Percentiles rank a stretch among this genome's conserved stretches.
Evolutionary conservation across 2,329 filamentous ascomycete genomes (phyloP).

Genomic region (Davidsoniella eucalypti): DNA sequence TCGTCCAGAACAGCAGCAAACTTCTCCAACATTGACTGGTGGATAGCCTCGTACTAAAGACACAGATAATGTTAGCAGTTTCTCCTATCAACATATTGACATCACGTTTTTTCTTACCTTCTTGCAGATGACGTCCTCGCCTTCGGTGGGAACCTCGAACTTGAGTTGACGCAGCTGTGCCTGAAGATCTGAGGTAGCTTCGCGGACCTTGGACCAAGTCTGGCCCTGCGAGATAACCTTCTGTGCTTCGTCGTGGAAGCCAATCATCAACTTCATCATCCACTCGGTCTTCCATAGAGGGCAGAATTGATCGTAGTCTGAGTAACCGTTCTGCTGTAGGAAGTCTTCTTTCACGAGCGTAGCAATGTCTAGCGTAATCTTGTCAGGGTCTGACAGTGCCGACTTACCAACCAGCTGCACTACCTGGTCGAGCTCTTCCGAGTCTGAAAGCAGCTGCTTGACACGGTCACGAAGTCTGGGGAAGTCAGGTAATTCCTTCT

Average conservation of each 20-base stretch:
- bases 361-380: conserved; percentile 92
- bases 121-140: conserved; percentile 63
- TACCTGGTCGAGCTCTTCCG: conserved; percentile 94
- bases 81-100: background rate
- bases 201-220: conserved; percentile 82
- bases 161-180: conserved; percentile 78
- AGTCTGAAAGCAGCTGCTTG: conserved; percentile 83
- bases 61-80: conserved; percentile 23
- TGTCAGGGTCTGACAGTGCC: conserved; percentile 87
- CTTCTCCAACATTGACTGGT: conserved; percentile 89
- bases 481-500: conserved; percentile 87
- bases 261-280: conserved; percentile 99
- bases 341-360: conserved; percentile 95
- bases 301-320: conserved; percentile 97
- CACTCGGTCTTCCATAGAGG: conserved; percentile 99
- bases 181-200: conserved; percentile 78
- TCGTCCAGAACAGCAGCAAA: conserved; percentile 94
- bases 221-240: conserved; percentile 87
- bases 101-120: conserved; percentile 39
- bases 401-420: conserved; percentile 97
- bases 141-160: conserved; percentile 83
- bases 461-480: conserved; percentile 83
- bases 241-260: conserved; percentile 92
- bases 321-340: conserved; percentile 97
- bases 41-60: conserved; percentile 69